Base-by-base conservation (phyloP, 805 yeast species). In the Allodekkera sacchari region DNA sequence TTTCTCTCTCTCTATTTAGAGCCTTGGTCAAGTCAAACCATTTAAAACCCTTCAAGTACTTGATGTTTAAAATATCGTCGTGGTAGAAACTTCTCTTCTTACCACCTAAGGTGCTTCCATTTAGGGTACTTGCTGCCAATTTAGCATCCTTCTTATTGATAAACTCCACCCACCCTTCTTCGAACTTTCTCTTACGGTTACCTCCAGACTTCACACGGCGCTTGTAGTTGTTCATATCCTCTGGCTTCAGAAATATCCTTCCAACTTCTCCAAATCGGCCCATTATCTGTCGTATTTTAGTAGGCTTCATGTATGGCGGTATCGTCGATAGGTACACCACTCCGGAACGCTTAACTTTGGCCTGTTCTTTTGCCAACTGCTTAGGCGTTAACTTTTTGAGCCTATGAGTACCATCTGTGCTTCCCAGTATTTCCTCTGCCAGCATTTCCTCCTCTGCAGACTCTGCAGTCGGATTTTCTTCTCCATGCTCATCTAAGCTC, bases 81-180 rank as follows among this genome's bases (percentile, higher is more conserved):
- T 92, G 81, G 58, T 88, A 92, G 48, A 82, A 89, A 7, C 79
- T 73, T 3, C 92, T 80, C 58, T 92, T 92, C 49, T 79, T 85
- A 24, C 97, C 98, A 18, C 97, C 98, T 21, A 92, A 60, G 7
- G 68, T 83, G 50, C 85, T 83, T 8, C 94, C 95, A 50, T 92
- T 92, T 48, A 92, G 59, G 0, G 96, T 81, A 7, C 64, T 65
- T 3, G 92, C 95, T 38, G 95, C 87, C 22, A 85, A 55, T 52
- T 89, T 89, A 1, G 97, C 98, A 47, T 85, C 83, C 44, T 70
- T 72, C 52, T 92, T 92, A 48, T 74, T 73, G 17, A 69, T 61
- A 55, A 83, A 92, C 58, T 92, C 98, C 6, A 83, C 92, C 98
- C 98, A 92, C 10, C 98, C 98, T 63, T 89, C 98, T 18, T 81